phyloP scores from a whole-genome alignment of 495 filamentous ascomycete species.

The Parathielavia hyrcaniae region DNA sequence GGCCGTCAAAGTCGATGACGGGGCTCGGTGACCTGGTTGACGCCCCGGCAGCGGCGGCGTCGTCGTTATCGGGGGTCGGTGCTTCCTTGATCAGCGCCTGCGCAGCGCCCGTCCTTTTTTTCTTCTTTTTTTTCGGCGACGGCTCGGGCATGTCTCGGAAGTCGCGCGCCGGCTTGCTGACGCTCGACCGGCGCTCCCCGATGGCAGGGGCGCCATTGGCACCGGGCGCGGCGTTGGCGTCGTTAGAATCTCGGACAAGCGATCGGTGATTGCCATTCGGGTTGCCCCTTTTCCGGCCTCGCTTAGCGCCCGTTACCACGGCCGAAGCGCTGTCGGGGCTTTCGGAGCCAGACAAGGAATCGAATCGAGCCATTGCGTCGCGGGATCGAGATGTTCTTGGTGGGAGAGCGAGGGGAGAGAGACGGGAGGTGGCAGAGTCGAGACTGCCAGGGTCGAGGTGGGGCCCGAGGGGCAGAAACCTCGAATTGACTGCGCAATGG shows the following conservation, averaged over 20 bases:
- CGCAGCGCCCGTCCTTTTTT: conserved; percentile 30
- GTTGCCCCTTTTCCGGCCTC: conserved; percentile 13
- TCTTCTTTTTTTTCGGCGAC: conserved; percentile 38
- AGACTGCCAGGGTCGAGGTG: background rate
- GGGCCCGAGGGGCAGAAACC: background rate
- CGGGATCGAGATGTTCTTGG: background rate
- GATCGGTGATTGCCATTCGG: conserved; percentile 24
- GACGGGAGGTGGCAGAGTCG: background rate
- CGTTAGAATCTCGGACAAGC: conserved; percentile 5
- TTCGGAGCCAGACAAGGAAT: conserved; percentile 19
- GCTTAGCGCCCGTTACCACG: conserved; percentile 17
- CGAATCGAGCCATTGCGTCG: conserved; percentile 21
- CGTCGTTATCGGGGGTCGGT: conserved; percentile 15
- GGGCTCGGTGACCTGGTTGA: conserved; percentile 50
- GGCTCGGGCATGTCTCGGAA: conserved; percentile 59
- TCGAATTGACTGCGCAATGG: background rate
- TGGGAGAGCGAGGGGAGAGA: background rate
- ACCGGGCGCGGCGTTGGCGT: conserved; percentile 14
- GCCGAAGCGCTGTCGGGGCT: conserved; percentile 23
- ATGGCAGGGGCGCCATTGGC: conserved; percentile 23
- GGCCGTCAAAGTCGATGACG: conserved; percentile 68
- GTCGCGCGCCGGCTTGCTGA: conserved; percentile 67
- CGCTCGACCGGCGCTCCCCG: conserved; percentile 41
- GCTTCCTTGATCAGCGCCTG: conserved; percentile 5
- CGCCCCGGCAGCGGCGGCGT: conserved; percentile 14